Evolutionary conservation across 441 rosid genomes (phyloP).

Genomic region (Omphalea diandra): DNA sequence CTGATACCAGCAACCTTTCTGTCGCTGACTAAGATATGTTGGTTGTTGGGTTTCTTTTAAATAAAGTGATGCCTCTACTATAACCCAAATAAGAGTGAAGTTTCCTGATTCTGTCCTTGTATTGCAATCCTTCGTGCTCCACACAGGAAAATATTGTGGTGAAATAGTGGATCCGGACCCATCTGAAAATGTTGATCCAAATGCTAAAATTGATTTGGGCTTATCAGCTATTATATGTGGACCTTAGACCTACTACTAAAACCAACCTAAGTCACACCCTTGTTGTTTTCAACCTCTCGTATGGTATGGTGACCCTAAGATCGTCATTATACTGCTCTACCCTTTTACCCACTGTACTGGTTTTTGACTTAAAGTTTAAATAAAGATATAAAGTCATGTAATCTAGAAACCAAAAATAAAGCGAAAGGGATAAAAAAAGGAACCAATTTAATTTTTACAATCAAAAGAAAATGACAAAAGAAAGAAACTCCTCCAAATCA

Average conservation of each 20-base stretch:
- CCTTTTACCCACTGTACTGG: neutral
- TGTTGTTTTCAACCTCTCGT: neutral
- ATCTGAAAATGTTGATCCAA: neutral
- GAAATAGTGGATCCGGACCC: neutral
- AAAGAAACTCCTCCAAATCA: conserved; percentile 17
- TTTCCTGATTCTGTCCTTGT: conserved; percentile 23
- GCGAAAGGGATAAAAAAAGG: conserved; percentile 34
- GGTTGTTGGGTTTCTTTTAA: conserved; percentile 24
- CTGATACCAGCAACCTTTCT: conserved; percentile 8
- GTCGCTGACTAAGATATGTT: conserved; percentile 12
- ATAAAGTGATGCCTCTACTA: conserved; percentile 31
- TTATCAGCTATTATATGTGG: neutral
- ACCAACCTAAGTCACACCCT: neutral
- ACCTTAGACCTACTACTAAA: neutral
- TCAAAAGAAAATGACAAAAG: conserved; percentile 25
- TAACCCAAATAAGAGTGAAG: conserved; percentile 19
- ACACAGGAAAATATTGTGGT: neutral
- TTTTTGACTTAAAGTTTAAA: conserved; percentile 24
- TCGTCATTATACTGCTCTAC: neutral
- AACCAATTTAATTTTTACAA: conserved; percentile 28
- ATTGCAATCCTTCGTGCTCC: conserved; percentile 13
- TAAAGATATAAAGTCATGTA: conserved; percentile 9
- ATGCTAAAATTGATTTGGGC: neutral
- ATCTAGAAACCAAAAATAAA: conserved; percentile 26
- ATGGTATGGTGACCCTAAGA: neutral